phyloP scores from a whole-genome alignment of 768 basidiomycete genomes.

The Clitopilus passeckerianus region DNA sequence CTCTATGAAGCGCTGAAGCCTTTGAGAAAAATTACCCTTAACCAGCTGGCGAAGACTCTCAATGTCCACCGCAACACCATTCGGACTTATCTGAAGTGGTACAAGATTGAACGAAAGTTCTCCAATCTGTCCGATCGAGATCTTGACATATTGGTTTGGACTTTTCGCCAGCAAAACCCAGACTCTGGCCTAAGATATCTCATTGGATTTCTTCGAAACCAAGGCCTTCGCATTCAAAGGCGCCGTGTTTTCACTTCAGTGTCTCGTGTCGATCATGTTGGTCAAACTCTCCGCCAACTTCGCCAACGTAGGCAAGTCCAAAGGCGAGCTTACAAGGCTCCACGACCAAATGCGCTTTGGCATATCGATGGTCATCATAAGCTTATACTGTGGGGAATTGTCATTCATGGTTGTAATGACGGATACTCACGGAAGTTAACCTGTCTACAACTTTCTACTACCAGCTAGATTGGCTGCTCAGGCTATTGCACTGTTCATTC shows the following conservation, averaged over 20 bases:
- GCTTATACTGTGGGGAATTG: conserved; percentile 22
- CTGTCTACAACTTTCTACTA: not conserved
- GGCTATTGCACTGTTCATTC: too few species aligned
- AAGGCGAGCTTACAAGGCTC: conserved; percentile 11
- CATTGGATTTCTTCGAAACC: conserved; percentile 17
- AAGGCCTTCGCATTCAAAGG: conserved; percentile 20
- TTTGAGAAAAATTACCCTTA: not conserved
- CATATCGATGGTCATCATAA: conserved; percentile 32
- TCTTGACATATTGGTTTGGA: not conserved
- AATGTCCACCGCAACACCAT: not conserved
- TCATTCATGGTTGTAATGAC: conserved; percentile 21
- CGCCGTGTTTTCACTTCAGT: conserved; percentile 15
- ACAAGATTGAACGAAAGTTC: not conserved
- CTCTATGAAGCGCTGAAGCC: not conserved
- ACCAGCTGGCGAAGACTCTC: not conserved
- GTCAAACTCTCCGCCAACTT: conserved; percentile 6
- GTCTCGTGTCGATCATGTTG: conserved; percentile 19
- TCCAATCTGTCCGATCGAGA: not conserved
- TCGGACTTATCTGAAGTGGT: not conserved
- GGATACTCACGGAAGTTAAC: conserved; percentile 17
- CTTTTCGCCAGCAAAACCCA: conserved; percentile 3
- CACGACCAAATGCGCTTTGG: conserved; percentile 23
- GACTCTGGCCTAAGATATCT: conserved; percentile 22
- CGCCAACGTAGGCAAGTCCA: conserved; percentile 11
- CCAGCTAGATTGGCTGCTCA: not conserved